Base-by-base conservation (phyloP, 2,329 filamentous ascomycete species). In the Didymosphaeria variabile region DNA sequence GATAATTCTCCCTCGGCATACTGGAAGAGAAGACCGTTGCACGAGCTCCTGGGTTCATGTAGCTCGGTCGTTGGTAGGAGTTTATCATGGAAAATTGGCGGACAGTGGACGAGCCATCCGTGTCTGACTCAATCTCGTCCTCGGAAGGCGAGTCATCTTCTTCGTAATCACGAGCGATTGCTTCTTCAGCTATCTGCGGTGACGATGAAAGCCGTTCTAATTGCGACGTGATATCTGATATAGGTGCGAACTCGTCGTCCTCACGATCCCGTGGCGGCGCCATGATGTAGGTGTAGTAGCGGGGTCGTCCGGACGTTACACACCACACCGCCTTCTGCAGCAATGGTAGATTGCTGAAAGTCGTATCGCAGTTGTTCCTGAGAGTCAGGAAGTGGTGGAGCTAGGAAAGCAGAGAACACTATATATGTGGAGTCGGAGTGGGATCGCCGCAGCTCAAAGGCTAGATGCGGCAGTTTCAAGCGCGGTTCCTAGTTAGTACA, bases 11-110 rank as follows among this genome's bases (percentile, higher is more conserved):
- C 13, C 82, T 81, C 75, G 56, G 80, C 76, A 74, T 80, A 64
- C 77, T 80, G 32, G 88, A 77, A 84, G 90, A 61, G 84, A 88
- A 87, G 60, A 96, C 84, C 5, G 90, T 86, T 3, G 90, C 89
- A 57, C 92, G 85, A 1, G 88, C 85, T 26, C 90, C 89, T 13
- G 90, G 91, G 32, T 90, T 89, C 46, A 95, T 89, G 72, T 90
- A 91, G 67, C 88, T 91, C 0, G 93, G 92, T 49, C 93, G 87
- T 58, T 91, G 88, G 79, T 95, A 97, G 34, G 87, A 87, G 38
- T 86, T 85, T 19, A 84, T 82, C 80, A 90, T 83, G 17, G 87
- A 76, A 59, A 71, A 77, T 51, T 81, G 78, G 66, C 80, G 79
- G 56, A 82, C 68, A 10, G 81, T 80, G 84, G 84, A 73, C 6